Percentiles rank a stretch among this genome's conserved stretches.
Evolutionary conservation across 352 stramenopile genomes (phyloP).

Genomic region (Nothophytophthora sp.): DNA sequence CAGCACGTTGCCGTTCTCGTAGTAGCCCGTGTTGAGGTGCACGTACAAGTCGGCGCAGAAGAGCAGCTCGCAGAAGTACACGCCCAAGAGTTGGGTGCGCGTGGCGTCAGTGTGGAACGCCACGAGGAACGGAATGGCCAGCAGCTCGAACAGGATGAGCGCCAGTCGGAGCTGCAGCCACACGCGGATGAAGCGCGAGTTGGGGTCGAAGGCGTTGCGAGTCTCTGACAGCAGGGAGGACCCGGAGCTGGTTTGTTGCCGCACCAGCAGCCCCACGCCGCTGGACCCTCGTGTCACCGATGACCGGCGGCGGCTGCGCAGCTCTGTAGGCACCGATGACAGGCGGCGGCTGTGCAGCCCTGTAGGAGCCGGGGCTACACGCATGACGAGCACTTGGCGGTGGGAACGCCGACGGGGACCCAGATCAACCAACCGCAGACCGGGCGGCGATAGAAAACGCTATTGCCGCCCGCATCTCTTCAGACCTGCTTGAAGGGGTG

Average conservation of each 20-base stretch:
- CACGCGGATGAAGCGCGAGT: constrained; percentile 44
- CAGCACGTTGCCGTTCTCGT: constrained; percentile 68
- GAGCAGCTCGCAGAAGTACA: constrained; percentile 61
- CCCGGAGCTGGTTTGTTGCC: constrained; percentile 34
- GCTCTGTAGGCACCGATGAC: constrained; percentile 18
- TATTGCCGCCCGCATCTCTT: too few species aligned
- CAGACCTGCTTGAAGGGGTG: too few species aligned
- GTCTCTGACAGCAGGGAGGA: constrained; percentile 51
- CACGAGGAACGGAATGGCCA: constrained; percentile 46
- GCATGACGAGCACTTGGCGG: constrained; percentile 8
- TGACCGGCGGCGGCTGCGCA: constrained; percentile 24
- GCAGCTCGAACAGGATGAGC: constrained; percentile 54
- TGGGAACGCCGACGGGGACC: constrained; percentile 4
- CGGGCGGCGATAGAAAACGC: too few species aligned
- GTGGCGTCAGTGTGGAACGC: constrained; percentile 26
- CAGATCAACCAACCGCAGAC: not conserved
- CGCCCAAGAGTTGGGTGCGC: constrained; percentile 25
- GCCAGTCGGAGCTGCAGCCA: constrained; percentile 60
- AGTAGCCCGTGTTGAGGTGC: constrained; percentile 75
- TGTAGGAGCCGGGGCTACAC: constrained; percentile 15
- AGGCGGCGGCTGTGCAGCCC: constrained; percentile 16
- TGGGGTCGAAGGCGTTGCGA: constrained; percentile 62
- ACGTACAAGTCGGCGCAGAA: constrained; percentile 72
- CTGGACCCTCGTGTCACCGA: constrained; percentile 14
- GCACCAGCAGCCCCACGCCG: constrained; percentile 14